Evolutionary conservation across 2,329 filamentous ascomycete species (phyloP).

Genomic region (Phialophora verrucosa): DNA sequence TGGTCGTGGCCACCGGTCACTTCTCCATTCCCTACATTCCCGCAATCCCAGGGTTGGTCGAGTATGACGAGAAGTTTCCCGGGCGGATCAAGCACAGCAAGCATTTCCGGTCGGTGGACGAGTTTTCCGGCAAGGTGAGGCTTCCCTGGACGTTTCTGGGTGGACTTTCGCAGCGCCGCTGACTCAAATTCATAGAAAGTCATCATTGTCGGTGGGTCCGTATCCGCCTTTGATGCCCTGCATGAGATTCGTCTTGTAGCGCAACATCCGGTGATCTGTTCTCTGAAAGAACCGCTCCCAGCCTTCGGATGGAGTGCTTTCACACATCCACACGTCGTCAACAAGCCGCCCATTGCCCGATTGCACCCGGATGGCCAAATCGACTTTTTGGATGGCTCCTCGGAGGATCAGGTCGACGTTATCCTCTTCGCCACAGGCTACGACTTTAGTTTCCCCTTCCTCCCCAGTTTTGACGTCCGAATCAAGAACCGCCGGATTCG

Average conservation of each 20-base stretch:
- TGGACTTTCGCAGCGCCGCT: neutral
- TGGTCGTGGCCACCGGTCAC: slow-evolving; percentile 52
- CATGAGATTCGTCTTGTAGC: slow-evolving; percentile 40
- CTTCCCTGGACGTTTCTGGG: neutral
- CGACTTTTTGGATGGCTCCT: neutral
- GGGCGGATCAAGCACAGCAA: slow-evolving; percentile 51
- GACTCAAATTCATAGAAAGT: neutral
- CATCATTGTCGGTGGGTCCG: neutral
- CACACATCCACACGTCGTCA: slow-evolving; percentile 43
- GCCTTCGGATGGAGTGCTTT: slow-evolving; percentile 33
- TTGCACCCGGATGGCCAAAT: slow-evolving; percentile 36
- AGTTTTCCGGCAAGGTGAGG: slow-evolving; percentile 47
- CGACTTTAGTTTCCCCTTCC: neutral
- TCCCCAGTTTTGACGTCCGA: neutral
- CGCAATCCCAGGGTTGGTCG: slow-evolving; percentile 49
- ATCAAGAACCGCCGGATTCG: neutral
- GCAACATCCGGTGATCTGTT: slow-evolving; percentile 30
- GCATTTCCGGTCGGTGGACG: slow-evolving; percentile 46
- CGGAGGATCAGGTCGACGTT: neutral
- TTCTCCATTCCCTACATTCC: slow-evolving; percentile 52
- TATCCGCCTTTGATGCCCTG: neutral
- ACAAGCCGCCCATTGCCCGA: slow-evolving; percentile 41
- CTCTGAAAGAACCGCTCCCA: slow-evolving; percentile 11
- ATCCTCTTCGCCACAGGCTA: neutral
- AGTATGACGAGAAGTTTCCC: slow-evolving; percentile 48